Evolutionary conservation across 202 grass and related monocot genomes (phyloP).

Genomic region (Saccharum hybrid): DNA sequence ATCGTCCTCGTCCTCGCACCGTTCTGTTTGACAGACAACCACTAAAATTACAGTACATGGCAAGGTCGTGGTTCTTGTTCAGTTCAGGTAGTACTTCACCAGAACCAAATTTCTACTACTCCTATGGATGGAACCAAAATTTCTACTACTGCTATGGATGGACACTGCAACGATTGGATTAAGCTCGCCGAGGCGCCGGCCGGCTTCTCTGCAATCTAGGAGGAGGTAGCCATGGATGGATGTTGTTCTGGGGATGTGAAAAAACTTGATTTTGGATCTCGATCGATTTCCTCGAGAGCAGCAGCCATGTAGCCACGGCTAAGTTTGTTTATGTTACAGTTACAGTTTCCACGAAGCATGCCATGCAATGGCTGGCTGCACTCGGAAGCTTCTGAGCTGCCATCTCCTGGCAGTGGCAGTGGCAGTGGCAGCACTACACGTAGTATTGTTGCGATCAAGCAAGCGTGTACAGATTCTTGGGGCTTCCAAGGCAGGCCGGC

Average conservation of each 20-base stretch:
- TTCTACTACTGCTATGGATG: not conserved
- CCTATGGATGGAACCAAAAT: too few relatives aligned
- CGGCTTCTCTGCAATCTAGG: slow-evolving; percentile 31
- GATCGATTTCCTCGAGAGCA: slow-evolving; percentile 49
- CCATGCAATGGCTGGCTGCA: slow-evolving; percentile 14
- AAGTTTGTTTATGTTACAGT: slow-evolving; percentile 31
- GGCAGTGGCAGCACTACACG: slow-evolving; percentile 1
- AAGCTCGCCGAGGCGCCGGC: not conserved
- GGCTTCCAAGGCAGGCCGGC: slow-evolving; percentile 25
- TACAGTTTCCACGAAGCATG: slow-evolving; percentile 38
- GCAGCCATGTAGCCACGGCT: slow-evolving; percentile 1
- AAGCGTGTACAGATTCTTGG: slow-evolving; percentile 39
- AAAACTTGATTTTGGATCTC: slow-evolving; percentile 42
- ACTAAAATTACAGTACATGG: not conserved
- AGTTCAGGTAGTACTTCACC: too few relatives aligned
- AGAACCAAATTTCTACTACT: not conserved
- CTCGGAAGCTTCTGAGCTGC: slow-evolving; percentile 59
- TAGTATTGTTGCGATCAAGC: slow-evolving; percentile 41
- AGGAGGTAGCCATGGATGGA: slow-evolving; percentile 42
- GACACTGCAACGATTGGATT: not conserved
- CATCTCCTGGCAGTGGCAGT: slow-evolving; percentile 36
- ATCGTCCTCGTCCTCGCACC: not conserved
- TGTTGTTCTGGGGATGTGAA: slow-evolving; percentile 44
- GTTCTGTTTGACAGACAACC: not conserved
- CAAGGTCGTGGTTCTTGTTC: not conserved